phyloP scores from a whole-genome alignment of 208 protist species.

The Crithidia thermophila region DNA sequence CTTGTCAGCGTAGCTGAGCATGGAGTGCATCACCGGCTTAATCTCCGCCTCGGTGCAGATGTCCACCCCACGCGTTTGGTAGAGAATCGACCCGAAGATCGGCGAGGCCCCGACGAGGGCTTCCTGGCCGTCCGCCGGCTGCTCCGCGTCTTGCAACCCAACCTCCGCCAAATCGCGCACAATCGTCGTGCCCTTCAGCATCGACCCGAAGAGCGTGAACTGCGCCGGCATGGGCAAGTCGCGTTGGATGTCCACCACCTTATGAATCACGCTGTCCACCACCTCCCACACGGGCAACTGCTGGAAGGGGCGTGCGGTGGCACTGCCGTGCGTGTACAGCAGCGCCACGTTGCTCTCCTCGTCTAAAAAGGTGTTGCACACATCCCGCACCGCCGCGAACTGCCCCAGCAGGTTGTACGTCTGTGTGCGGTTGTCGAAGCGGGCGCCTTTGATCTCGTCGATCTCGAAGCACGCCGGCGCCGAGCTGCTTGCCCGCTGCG shows the following conservation, averaged over 20 bases:
- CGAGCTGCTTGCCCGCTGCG: not conserved
- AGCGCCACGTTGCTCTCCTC: slow-evolving; percentile 32
- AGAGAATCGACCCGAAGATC: slow-evolving; percentile 41
- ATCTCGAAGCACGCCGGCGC: slow-evolving; percentile 24
- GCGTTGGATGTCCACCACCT: slow-evolving; percentile 7
- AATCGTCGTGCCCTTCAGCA: slow-evolving; percentile 28
- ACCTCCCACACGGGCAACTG: slow-evolving; percentile 31
- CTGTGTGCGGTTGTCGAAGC: not conserved
- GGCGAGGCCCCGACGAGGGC: slow-evolving; percentile 36
- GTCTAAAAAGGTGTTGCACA: slow-evolving; percentile 25
- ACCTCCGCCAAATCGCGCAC: slow-evolving; percentile 35
- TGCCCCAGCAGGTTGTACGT: slow-evolving; percentile 3
- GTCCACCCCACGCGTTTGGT: slow-evolving; percentile 35
- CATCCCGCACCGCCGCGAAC: slow-evolving; percentile 18
- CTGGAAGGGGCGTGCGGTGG: slow-evolving; percentile 22
- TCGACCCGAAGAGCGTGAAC: slow-evolving; percentile 39
- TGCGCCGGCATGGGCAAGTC: slow-evolving; percentile 11
- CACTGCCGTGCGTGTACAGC: slow-evolving; percentile 24
- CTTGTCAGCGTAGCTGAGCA: slow-evolving; percentile 37
- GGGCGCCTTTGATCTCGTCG: slow-evolving; percentile 25
- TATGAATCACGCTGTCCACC: slow-evolving; percentile 15
- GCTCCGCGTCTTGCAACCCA: not conserved
- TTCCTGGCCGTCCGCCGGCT: slow-evolving; percentile 8
- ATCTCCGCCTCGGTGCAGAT: slow-evolving; percentile 16
- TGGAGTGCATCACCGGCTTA: slow-evolving; percentile 25